Conservation (phyloP, 1,284 basidiomycete species). For the Coniferiporia weirii region DNA sequence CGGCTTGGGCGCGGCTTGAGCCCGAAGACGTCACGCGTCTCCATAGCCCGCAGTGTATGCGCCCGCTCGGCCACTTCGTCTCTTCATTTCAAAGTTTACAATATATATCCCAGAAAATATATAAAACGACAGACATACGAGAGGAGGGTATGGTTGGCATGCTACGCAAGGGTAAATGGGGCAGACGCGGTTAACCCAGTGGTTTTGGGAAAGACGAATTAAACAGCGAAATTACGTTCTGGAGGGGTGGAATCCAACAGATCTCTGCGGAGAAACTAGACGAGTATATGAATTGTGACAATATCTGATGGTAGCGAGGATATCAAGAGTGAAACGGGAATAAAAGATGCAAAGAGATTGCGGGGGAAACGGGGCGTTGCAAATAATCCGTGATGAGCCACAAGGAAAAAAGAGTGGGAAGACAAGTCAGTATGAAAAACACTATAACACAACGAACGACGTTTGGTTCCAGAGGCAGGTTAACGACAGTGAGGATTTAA, state of each 20-base stretch:
- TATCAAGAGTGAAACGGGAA: not conserved
- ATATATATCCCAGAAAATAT: not conserved
- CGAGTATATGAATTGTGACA: not conserved
- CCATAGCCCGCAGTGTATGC: not conserved
- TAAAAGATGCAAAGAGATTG: not conserved
- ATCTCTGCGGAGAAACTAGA: not conserved
- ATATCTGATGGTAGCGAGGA: not conserved
- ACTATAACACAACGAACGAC: not conserved
- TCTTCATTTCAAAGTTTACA: not conserved
- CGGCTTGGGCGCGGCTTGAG: not conserved
- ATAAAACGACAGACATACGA: not conserved
- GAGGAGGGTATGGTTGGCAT: not conserved
- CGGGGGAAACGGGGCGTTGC: not conserved
- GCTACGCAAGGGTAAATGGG: constrained; percentile 1
- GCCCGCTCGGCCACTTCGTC: not conserved
- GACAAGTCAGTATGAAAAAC: not conserved
- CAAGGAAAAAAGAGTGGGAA: not conserved
- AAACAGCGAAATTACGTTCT: not conserved
- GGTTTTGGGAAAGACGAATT: constrained; percentile 14
- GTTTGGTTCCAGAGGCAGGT: not conserved
- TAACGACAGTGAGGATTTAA: not conserved
- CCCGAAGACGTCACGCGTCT: not conserved
- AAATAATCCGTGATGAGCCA: not conserved
- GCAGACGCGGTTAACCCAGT: constrained; percentile 18
- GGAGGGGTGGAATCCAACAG: not conserved